Evolutionary conservation across 2,329 filamentous ascomycete species (phyloP).

Genomic region (Apiospora marii): DNA sequence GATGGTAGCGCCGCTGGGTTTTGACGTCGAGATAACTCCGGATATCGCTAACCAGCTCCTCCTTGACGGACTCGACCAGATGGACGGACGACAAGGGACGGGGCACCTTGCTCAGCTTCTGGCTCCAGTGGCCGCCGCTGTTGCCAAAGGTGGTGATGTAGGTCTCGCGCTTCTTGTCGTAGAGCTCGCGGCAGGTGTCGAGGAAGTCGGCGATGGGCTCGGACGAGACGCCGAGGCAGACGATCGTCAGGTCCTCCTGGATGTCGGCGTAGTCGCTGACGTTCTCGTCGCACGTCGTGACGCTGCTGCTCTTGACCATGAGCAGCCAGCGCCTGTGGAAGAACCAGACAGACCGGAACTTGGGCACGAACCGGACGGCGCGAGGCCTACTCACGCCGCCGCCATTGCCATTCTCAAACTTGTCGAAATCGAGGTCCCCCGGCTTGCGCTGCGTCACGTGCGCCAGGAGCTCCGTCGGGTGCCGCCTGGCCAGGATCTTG

Average conservation of each 20-base stretch:
- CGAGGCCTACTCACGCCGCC: background rate
- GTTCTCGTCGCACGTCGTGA: constrained; percentile 1
- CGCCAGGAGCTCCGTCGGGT: background rate
- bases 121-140: constrained; percentile 11
- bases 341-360: constrained; percentile 17
- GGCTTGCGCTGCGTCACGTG: background rate
- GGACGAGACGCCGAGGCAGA: background rate
- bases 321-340: background rate
- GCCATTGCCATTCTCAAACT: background rate
- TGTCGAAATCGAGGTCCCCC: background rate
- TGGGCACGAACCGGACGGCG: background rate
- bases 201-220: constrained; percentile 4
- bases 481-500: background rate
- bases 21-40: background rate
- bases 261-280: background rate
- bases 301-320: background rate
- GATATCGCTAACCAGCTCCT: constrained; percentile 11
- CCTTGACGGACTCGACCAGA: constrained; percentile 16
- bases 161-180: background rate
- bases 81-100: constrained; percentile 5
- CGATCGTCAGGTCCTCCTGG: background rate
- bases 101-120: background rate
- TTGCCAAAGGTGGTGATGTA: constrained; percentile 11
- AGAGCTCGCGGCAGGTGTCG: background rate
- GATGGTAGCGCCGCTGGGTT: constrained; percentile 1